A percentile compares a stretch with the other conserved stretches of the same genome.
Conservation (phyloP, 2,329 filamentous ascomycete genomes). For the Trichothecium roseum region DNA sequence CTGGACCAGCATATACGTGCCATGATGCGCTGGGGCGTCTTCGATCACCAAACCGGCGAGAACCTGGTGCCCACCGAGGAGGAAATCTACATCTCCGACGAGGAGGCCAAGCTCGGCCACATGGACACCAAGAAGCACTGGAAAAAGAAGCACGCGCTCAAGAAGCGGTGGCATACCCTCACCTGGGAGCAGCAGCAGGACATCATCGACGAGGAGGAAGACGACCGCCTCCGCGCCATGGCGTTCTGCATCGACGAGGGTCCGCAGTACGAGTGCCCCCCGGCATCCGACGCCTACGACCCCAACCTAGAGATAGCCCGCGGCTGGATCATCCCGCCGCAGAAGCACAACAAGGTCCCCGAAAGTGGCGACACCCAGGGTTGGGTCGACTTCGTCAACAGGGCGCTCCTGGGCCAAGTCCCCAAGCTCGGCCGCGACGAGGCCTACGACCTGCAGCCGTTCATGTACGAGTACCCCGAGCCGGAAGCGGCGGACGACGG, state of each 20-base stretch:
- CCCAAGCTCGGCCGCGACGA: slow-evolving; percentile 14
- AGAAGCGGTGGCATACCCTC: slow-evolving; percentile 31
- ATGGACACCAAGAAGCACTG: slow-evolving; percentile 27
- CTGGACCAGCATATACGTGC: slow-evolving; percentile 42
- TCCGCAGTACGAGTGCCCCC: not conserved
- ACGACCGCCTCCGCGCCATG: slow-evolving; percentile 22
- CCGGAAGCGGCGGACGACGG: not conserved
- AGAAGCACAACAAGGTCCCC: slow-evolving; percentile 8
- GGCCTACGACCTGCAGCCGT: slow-evolving; percentile 8
- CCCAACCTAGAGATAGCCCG: slow-evolving; percentile 22
- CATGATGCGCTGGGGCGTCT: slow-evolving; percentile 54
- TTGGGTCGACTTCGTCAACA: slow-evolving; percentile 17
- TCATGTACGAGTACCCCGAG: slow-evolving; percentile 11
- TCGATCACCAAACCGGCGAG: slow-evolving; percentile 40
- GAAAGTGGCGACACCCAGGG: slow-evolving; percentile 8
- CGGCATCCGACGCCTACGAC: slow-evolving; percentile 7
- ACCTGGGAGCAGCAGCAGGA: slow-evolving; percentile 22
- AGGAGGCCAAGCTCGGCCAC: slow-evolving; percentile 22
- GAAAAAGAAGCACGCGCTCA: slow-evolving; percentile 32
- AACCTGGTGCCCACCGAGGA: slow-evolving; percentile 39
- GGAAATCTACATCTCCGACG: slow-evolving; percentile 41
- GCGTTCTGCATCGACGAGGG: slow-evolving; percentile 14
- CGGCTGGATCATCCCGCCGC: slow-evolving; percentile 18
- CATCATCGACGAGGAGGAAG: slow-evolving; percentile 25
- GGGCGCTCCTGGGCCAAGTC: slow-evolving; percentile 12